A percentile compares a stretch with the other conserved stretches of the same genome.
Conservation (phyloP, 192 early-diverging fungal genomes). For the Polychytrium aggregatum region DNA sequence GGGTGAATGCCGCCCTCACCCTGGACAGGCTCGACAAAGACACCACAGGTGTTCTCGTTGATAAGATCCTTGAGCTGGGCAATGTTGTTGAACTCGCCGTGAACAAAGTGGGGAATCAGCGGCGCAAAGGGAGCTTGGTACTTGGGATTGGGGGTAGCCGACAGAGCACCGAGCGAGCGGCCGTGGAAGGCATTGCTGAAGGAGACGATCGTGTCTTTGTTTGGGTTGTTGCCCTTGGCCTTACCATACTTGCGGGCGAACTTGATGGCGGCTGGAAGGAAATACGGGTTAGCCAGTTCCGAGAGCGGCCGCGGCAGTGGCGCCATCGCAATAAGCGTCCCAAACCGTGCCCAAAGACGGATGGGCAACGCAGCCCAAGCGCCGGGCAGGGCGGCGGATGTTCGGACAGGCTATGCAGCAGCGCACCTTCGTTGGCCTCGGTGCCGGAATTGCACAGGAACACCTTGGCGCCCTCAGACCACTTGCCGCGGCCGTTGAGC, state of each 20-base stretch:
- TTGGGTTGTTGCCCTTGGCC: constrained; percentile 27
- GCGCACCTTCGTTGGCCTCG: constrained; percentile 91
- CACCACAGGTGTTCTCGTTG: constrained; percentile 70
- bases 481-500: constrained; percentile 2
- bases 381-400: too few relatives aligned
- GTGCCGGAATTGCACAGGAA: constrained; percentile 97
- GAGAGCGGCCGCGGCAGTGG: too few relatives aligned
- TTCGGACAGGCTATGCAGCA: too few relatives aligned
- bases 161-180: constrained; percentile 88
- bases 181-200: constrained; percentile 95
- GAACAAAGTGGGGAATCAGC: constrained; percentile 72
- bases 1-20: constrained; percentile 87
- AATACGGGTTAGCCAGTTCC: too few relatives aligned
- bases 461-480: constrained; percentile 48
- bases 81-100: constrained; percentile 65
- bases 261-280: constrained; percentile 70
- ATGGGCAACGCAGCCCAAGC: too few relatives aligned
- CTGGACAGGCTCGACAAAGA: constrained; percentile 94
- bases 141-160: constrained; percentile 85
- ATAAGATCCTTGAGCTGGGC: constrained; percentile 48
- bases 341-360: too few relatives aligned
- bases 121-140: constrained; percentile 93
- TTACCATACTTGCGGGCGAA: constrained; percentile 89
- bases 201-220: constrained; percentile 67
- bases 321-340: too few relatives aligned